phyloP scores from a whole-genome alignment of 208 protist species.

The Crithidia sp. region DNA sequence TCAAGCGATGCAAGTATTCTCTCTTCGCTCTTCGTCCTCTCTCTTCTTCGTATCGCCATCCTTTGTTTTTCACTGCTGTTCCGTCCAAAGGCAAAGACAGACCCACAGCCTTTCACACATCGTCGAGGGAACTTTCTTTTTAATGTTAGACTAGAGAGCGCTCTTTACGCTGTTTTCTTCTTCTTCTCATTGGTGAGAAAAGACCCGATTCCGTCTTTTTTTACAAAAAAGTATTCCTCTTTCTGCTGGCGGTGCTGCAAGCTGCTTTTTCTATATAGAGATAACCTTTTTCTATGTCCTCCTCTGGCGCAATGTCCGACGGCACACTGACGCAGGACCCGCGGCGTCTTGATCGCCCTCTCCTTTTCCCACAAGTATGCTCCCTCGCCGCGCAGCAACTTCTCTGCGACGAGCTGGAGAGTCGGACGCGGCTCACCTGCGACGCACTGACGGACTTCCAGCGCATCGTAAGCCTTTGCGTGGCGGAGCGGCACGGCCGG shows the following conservation, averaged over 20 bases:
- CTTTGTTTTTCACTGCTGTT: no score
- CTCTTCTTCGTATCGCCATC: background rate
- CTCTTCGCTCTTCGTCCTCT: background rate
- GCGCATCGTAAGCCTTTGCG: conserved; percentile 59
- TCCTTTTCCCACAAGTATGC: background rate
- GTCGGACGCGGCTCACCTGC: conserved; percentile 60
- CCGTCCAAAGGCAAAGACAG: no score
- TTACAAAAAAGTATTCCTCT: no score
- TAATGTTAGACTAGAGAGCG: no score
- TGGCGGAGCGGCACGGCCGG: conserved; percentile 43
- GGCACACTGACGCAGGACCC: conserved; percentile 32
- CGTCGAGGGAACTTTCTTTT: no score
- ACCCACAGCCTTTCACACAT: no score
- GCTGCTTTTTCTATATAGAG: background rate
- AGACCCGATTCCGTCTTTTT: no score
- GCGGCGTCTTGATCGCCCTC: background rate
- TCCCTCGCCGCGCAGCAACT: conserved; percentile 27
- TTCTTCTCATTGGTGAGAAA: no score
- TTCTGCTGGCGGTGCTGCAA: background rate
- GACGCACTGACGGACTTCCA: conserved; percentile 78
- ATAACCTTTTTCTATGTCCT: background rate
- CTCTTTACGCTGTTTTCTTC: no score
- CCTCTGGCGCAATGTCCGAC: background rate
- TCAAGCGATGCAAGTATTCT: no score
- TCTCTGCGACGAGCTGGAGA: conserved; percentile 61